phyloP scores from a whole-genome alignment of 169 alveolate genomes.

The Plasmodium falciparum region DNA sequence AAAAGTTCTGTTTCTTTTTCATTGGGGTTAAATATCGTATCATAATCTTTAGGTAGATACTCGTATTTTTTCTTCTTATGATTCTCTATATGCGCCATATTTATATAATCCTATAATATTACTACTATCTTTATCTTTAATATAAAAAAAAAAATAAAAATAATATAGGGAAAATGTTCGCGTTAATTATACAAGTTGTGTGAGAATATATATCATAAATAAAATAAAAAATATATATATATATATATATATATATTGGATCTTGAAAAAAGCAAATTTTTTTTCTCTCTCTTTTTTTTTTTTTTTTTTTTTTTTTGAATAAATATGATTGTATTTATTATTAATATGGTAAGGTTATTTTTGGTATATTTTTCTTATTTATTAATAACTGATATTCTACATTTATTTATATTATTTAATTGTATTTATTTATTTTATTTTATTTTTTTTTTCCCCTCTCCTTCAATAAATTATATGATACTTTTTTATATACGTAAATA shows the following conservation, averaged over 20 bases:
- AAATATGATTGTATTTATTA: background rate
- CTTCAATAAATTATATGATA: too few relatives aligned
- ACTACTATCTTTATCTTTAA: background rate
- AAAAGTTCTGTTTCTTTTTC: conserved; percentile 21
- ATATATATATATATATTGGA: too few relatives aligned
- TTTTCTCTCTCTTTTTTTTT: conserved; percentile 15
- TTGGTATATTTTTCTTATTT: background rate
- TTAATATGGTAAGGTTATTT: background rate
- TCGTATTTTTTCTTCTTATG: conserved; percentile 53
- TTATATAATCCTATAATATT: background rate
- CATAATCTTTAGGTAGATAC: conserved; percentile 44
- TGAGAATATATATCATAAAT: too few relatives aligned
- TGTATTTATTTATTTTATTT: too few relatives aligned
- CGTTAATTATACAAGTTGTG: too few relatives aligned
- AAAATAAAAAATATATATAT: too few relatives aligned
- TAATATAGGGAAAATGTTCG: too few relatives aligned
- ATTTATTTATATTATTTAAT: too few relatives aligned
- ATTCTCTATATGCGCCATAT: conserved; percentile 72
- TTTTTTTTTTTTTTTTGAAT: conserved; percentile 10
- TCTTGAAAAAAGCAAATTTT: background rate
- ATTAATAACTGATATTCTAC: background rate
- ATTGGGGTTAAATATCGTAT: conserved; percentile 26
- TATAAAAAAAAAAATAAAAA: too few relatives aligned
- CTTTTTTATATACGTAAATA: too few relatives aligned
- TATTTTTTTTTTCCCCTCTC: too few relatives aligned